phyloP scores from a whole-genome alignment of 2,329 filamentous ascomycete genomes.

The Phyllosticta citribraziliensis region DNA sequence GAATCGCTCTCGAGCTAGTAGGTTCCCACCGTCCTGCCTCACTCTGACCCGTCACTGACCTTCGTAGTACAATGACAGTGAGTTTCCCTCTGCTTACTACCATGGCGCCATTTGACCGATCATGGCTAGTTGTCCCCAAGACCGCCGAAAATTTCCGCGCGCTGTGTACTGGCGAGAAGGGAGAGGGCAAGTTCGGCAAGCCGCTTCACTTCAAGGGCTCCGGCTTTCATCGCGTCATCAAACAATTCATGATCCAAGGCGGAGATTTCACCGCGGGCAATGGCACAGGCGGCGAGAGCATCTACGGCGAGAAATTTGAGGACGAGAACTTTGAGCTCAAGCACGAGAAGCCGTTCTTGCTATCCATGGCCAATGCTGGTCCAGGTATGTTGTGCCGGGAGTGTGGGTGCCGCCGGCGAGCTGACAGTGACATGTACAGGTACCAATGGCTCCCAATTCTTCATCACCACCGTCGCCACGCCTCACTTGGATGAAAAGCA shows the following conservation, averaged over 20 bases:
- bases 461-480: constrained; percentile 90
- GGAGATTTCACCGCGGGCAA: constrained; percentile 94
- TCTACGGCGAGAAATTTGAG: constrained; percentile 94
- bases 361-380: constrained; percentile 97
- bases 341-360: constrained; percentile 84
- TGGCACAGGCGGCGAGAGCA: constrained; percentile 91
- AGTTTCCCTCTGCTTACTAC: constrained; percentile 13
- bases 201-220: constrained; percentile 88
- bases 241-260: constrained; percentile 97
- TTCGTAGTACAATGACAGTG: constrained; percentile 34
- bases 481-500: constrained; percentile 94
- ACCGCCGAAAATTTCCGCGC: constrained; percentile 94
- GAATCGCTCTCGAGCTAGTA: constrained; percentile 78
- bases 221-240: constrained; percentile 91
- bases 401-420: constrained; percentile 20
- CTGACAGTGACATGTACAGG: constrained; percentile 30
- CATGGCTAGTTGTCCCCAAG: constrained; percentile 64
- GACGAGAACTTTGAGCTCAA: constrained; percentile 92
- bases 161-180: constrained; percentile 92
- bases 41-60: constrained; percentile 2
- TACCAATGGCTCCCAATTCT: constrained; percentile 97
- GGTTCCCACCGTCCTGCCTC: constrained; percentile 20
- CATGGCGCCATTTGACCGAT: not conserved
- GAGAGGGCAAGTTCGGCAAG: constrained; percentile 68
- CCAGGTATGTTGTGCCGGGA: constrained; percentile 44